Conservation (phyloP, 306 rosid genomes). For the Acacia confusa region DNA sequence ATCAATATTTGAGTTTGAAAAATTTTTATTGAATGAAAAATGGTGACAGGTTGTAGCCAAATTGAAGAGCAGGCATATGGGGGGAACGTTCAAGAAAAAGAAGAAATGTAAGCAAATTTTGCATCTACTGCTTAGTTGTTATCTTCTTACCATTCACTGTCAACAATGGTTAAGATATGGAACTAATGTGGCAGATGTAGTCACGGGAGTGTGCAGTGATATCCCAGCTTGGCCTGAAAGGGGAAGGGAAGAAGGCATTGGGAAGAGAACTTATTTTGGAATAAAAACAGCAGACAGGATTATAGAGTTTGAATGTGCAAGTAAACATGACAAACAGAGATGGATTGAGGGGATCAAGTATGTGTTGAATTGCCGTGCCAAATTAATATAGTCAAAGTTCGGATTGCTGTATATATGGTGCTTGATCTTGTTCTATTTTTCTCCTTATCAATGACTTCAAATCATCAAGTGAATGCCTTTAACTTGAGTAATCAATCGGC, state of each 20-base stretch:
- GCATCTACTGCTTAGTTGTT: neutral
- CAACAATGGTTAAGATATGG: slow-evolving; percentile 30
- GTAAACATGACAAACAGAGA: slow-evolving; percentile 64
- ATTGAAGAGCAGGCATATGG: slow-evolving; percentile 94
- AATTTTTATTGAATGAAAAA: slow-evolving; percentile 25
- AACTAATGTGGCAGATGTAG: slow-evolving; percentile 64
- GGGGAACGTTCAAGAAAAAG: slow-evolving; percentile 82
- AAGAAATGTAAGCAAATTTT: slow-evolving; percentile 76
- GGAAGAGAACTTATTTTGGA: slow-evolving; percentile 73
- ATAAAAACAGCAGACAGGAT: slow-evolving; percentile 68
- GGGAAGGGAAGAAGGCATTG: slow-evolving; percentile 49
- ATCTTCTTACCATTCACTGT: slow-evolving; percentile 20
- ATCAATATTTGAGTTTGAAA: slow-evolving; percentile 1
- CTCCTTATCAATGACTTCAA: neutral
- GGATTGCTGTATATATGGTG: slow-evolving; percentile 33
- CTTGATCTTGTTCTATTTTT: neutral
- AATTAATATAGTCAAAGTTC: slow-evolving; percentile 27
- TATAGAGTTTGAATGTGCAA: slow-evolving; percentile 84
- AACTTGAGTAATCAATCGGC: neutral
- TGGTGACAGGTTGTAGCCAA: slow-evolving; percentile 80
- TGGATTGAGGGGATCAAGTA: slow-evolving; percentile 88
- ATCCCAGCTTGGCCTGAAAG: slow-evolving; percentile 76
- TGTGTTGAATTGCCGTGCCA: slow-evolving; percentile 66
- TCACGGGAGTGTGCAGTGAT: slow-evolving; percentile 66
- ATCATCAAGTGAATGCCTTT: neutral